A percentile compares a stretch with the other conserved stretches of the same genome.
Conservation (phyloP, 768 basidiomycete genomes). For the Mycena vitilis region DNA sequence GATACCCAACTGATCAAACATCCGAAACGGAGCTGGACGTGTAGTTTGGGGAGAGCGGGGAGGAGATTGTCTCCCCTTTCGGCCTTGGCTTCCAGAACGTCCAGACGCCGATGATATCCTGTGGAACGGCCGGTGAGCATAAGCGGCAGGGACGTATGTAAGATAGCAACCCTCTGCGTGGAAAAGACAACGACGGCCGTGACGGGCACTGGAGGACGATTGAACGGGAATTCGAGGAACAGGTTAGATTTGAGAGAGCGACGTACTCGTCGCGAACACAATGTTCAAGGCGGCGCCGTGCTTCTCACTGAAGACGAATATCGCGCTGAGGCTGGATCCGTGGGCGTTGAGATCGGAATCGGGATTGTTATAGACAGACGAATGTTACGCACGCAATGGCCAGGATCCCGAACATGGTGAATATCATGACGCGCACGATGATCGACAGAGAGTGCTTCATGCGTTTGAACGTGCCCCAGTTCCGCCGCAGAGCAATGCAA, state of each 20-base stretch:
- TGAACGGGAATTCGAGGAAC: background rate
- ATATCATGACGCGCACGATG: slow-evolving; percentile 39
- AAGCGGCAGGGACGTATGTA: background rate
- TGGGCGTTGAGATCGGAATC: background rate
- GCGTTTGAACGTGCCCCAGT: slow-evolving; percentile 38
- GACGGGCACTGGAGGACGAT: slow-evolving; percentile 35
- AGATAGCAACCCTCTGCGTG: slow-evolving; percentile 37
- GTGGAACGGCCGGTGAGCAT: background rate
- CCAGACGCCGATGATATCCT: slow-evolving; percentile 32
- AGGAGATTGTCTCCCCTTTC: background rate
- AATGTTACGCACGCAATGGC: slow-evolving; percentile 37
- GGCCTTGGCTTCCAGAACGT: slow-evolving; percentile 28
- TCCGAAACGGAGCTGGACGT: background rate
- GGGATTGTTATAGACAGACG: no score
- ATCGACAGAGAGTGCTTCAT: slow-evolving; percentile 37
- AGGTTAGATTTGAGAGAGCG: background rate
- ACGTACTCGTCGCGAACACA: slow-evolving; percentile 37
- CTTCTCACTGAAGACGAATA: slow-evolving; percentile 39
- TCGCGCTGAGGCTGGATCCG: slow-evolving; percentile 35
- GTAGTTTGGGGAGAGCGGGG: slow-evolving; percentile 10
- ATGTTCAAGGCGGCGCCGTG: slow-evolving; percentile 40
- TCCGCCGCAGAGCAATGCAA: slow-evolving; percentile 36
- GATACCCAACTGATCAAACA: slow-evolving; percentile 1
- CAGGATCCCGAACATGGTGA: slow-evolving; percentile 39
- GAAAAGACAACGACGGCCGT: slow-evolving; percentile 41